These are phyloP conservation scores for Lentinula guzmanii DNA, from an alignment of 768 basidiomycete genomes.

Conservation along the genomic window DNA sequence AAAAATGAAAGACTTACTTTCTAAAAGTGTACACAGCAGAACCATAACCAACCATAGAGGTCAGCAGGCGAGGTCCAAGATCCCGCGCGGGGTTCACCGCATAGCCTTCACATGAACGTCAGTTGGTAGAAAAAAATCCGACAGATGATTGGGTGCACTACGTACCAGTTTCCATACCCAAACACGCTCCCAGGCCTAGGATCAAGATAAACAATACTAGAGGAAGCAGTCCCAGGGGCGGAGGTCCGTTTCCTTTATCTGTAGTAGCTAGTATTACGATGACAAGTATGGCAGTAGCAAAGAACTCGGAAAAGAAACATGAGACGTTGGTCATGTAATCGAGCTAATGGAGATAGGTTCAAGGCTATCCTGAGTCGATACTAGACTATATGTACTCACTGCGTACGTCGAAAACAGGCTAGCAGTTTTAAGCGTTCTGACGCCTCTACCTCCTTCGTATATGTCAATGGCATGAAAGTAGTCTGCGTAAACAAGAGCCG, in stretches of 20 bases:
- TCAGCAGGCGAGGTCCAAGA: conserved; percentile 63
- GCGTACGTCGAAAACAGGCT: conserved; percentile 55
- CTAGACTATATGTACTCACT: conserved; percentile 26
- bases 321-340: conserved; percentile 34
- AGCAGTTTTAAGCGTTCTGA: conserved; percentile 53
- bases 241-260: conserved; percentile 47
- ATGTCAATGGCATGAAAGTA: conserved; percentile 67
- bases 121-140: not conserved
- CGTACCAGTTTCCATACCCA: conserved; percentile 60
- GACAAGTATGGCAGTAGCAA: conserved; percentile 53
- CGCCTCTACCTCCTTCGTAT: conserved; percentile 48
- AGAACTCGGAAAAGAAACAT: conserved; percentile 47
- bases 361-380: too few species aligned
- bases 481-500: conserved; percentile 56
- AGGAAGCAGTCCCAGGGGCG: conserved; percentile 46
- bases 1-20: conserved; percentile 25
- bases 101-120: conserved; percentile 19
- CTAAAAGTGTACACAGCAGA: conserved; percentile 34
- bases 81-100: conserved; percentile 46
- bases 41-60: conserved; percentile 70
- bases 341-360: conserved; percentile 15
- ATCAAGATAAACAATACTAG: conserved; percentile 52
- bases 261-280: conserved; percentile 48
- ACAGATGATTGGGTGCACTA: not conserved
- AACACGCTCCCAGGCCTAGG: conserved; percentile 49